phyloP scores from a whole-genome alignment of 2,329 filamentous ascomycete genomes.

The Gaeumannomyces sp. region DNA sequence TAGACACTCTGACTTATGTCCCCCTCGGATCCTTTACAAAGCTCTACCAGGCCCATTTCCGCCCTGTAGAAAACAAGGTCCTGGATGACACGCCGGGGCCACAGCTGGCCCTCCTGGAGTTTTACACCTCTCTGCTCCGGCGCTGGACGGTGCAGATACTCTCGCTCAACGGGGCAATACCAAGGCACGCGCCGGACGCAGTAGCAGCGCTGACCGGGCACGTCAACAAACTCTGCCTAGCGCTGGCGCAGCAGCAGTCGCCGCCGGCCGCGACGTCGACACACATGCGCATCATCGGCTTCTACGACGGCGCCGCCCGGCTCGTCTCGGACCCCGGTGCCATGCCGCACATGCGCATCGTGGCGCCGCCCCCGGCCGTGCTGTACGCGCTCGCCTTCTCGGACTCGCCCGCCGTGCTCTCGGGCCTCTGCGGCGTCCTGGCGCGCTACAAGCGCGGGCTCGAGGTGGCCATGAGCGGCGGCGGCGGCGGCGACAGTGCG shows the following conservation, averaged over 20 bases:
- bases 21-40: conserved; percentile 52
- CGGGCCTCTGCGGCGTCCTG: conserved; percentile 63
- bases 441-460: conserved; percentile 69
- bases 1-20: conserved; percentile 51
- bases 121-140: conserved; percentile 62
- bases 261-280: conserved; percentile 27
- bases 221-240: conserved; percentile 50
- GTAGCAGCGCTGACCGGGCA: conserved; percentile 39
- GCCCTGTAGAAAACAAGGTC: conserved; percentile 44
- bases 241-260: conserved; percentile 49
- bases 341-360: conserved; percentile 52
- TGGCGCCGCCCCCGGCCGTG: conserved; percentile 59
- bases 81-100: conserved; percentile 44
- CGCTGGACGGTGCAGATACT: conserved; percentile 48
- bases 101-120: conserved; percentile 53
- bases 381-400: conserved; percentile 68
- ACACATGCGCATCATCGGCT: conserved; percentile 57
- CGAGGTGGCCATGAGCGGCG: conserved; percentile 51
- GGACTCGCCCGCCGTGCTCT: conserved; percentile 54
- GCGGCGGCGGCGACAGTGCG: conserved; percentile 13
- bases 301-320: conserved; percentile 58
- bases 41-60: conserved; percentile 41
- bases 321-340: conserved; percentile 47
- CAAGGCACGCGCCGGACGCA: conserved; percentile 29
- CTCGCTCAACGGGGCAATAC: conserved; percentile 17